Evolutionary conservation across 2,329 filamentous ascomycete species (phyloP), one percentile per base, ranked within the genome.

Genomic region (Pseudofabraea citricarpa): DNA sequence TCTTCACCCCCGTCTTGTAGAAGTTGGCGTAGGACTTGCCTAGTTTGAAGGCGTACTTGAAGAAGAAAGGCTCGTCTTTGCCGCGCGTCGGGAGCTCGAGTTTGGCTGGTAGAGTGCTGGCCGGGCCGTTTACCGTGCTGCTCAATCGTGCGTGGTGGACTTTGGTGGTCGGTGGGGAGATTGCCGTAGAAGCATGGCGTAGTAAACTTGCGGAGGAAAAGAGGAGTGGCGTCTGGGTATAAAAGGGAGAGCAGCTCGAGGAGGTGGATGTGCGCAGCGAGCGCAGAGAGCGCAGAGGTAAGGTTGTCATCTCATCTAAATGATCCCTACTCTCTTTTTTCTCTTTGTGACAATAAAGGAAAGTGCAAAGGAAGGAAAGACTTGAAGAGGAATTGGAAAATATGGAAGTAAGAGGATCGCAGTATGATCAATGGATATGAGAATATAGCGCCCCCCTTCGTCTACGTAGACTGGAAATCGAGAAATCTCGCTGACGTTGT

Each of bases 1-100:
- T 81, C 59, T 82, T 81, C 23, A 95, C 66, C 15, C 90, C 91
- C 1, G 79, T 75, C 67, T 93, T 95, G 79, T 96, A 97, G 75
- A 97, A 97, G 26, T 66, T 65, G 8, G 85, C 64, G 65, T 95
- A 95, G 40, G 85, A 80, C 61, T 85, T 85, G 49, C 88, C 91
- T 7, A 59, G 48, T 3, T 44, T 20, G 37, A 61, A 39, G 42
- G 48, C 44, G 46, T 61, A 54, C 16, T 42, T 45, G 20, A 52
- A 46, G 43, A 77, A 60, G 16, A 68, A 58, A 21, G 67, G 66
- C 22, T 74, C 62, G 6, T 64, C 57, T 16, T 71, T 58, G 15
- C 70, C 61, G 41, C 79, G 74, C 5, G 64, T 60, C 6, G 87
- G 87, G 2, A 87, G 68, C 33, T 71, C 62, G 49, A 95, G 73